Base-by-base conservation (phyloP, 352 stramenopile species). In the Globisporangium spiculum region DNA sequence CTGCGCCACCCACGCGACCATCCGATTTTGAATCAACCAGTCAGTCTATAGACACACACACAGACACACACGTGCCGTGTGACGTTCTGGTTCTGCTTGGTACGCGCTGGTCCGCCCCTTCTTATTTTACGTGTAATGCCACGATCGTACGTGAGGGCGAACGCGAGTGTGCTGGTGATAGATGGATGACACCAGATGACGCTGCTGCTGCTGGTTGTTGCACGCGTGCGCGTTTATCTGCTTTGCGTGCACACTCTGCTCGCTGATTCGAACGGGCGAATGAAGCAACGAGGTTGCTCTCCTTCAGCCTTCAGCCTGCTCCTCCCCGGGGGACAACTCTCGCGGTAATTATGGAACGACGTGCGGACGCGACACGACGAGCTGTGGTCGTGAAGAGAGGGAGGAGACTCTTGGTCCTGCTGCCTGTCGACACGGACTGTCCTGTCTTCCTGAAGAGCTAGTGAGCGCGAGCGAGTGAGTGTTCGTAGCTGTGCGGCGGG, bases 1-100 rank as follows among this genome's bases (percentile, higher is more conserved):
- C 74, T 83, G 72, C 56, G 77, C 69, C 41, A 80, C 73, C 61
- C 63, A 71, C 68, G 80, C 56, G 66, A 76, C 68, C 81, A 88
- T 88, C 60, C 30, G 8, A 20, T 18, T 52, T 52, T 18, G 41
- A 22, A 9, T 20, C 18, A 2, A 52, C 6, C 41, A 18, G 16
- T 52, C 41, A 50, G 41, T 50, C 41, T 50, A 50, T 50, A 50
- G 5, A n/a, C 38, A 36, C 32, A 9, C 32, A 16, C 8, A 46
- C 41, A 48, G 14, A 3, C 16, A 24, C 18, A n/a, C 44, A 24
- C 44, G 18, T 24, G 6, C 44, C 1, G 44, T 9, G 44, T 9
- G 18, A 12, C 18, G 9, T 52, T 52, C 44, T 52, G 5, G 9
- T 52, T 52, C 44, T 52, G 18, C 44, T 52, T 52, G 18, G 44